Base-by-base conservation (phyloP, 1,139 yeast species). In the Pichia sp. region DNA sequence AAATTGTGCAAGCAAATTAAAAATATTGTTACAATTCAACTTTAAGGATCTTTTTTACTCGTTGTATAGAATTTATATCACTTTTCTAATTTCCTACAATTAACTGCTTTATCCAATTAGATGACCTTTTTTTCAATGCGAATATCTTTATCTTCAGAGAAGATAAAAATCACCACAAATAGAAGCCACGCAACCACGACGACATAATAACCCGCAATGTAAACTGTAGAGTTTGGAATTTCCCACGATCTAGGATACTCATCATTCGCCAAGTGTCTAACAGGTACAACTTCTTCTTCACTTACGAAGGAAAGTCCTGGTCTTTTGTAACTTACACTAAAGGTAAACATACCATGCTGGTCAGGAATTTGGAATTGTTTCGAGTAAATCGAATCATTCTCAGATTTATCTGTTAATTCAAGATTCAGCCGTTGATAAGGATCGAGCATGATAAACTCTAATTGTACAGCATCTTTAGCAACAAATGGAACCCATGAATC, bases 271-370 rank as follows among this genome's bases (percentile, higher is more conserved):
- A 85, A 74, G 62, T 93, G 97, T 61, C 98, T 79, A 37, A 93
- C 81, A 2, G 97, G 79, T 36, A 88, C 88, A 15, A 83, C 79
- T 45, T 72, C 71, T 48, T 74, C 72, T 55, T 82, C 85, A 17
- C 69, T 68, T 46, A 91, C 62, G 61, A 69, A 86, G 24, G 84
- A 71, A 52, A 73, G 69, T 8, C 97, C 97, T n/a, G 76, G 68
- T 57, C 95, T 78, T 61, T 76, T 75, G 67, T 89, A 89, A 54
- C 83, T 83, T 38, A 84, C 71, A 49, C 74, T 74, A 62, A 86
- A 86, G 4, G 96, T 85, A 64, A 88, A 93, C 75, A 91, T 84
- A 44, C 99, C 99, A 60, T 91, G 95, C 58, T 89, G 96, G 61
- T 91, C 97, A 19, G 98, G 98, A 37, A 88, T 65, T 41, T 73